A percentile compares a stretch with the other conserved stretches of the same genome.
phyloP scores from a whole-genome alignment of 495 filamentous ascomycete species.

The Penicillium nucicola region DNA sequence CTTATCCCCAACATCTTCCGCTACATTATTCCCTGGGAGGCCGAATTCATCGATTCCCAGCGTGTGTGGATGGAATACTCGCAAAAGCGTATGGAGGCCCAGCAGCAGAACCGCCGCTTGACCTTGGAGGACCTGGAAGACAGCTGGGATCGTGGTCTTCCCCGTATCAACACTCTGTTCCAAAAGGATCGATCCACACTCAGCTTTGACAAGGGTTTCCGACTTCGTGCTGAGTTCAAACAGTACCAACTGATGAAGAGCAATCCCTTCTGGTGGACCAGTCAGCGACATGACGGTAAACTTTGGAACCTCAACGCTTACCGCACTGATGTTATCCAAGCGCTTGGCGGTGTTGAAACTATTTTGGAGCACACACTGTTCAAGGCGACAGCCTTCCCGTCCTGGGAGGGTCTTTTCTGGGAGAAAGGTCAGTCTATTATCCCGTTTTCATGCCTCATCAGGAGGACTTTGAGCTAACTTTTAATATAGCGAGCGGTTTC shows the following conservation, averaged over 20 bases:
- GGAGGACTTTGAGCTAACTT: no score
- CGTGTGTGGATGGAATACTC: slow-evolving; percentile 99
- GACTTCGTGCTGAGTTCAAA: slow-evolving; percentile 95
- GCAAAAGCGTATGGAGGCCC: slow-evolving; percentile 94
- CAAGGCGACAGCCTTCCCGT: slow-evolving; percentile 97
- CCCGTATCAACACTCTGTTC: slow-evolving; percentile 98
- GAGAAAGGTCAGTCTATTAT: no score
- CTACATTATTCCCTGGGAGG: slow-evolving; percentile 99
- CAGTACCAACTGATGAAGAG: slow-evolving; percentile 99
- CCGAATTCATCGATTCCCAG: slow-evolving; percentile 98
- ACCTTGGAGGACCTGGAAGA: slow-evolving; percentile 97
- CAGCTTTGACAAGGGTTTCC: slow-evolving; percentile 98
- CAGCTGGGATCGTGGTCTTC: slow-evolving; percentile 97
- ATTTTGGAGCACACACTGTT: slow-evolving; percentile 98
- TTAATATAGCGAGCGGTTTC: not conserved
- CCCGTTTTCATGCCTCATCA: no score
- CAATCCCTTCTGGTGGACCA: slow-evolving; percentile 99
- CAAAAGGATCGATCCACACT: slow-evolving; percentile 98
- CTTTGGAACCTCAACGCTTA: slow-evolving; percentile 99
- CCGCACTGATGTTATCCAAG: slow-evolving; percentile 97
- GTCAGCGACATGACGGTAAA: slow-evolving; percentile 96
- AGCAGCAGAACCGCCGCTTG: slow-evolving; percentile 93
- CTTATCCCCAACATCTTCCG: slow-evolving; percentile 99
- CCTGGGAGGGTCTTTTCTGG: slow-evolving; percentile 99
- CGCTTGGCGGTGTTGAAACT: slow-evolving; percentile 98